phyloP scores from a whole-genome alignment of 352 stramenopile genomes.

The Phytophthora cactorum region DNA sequence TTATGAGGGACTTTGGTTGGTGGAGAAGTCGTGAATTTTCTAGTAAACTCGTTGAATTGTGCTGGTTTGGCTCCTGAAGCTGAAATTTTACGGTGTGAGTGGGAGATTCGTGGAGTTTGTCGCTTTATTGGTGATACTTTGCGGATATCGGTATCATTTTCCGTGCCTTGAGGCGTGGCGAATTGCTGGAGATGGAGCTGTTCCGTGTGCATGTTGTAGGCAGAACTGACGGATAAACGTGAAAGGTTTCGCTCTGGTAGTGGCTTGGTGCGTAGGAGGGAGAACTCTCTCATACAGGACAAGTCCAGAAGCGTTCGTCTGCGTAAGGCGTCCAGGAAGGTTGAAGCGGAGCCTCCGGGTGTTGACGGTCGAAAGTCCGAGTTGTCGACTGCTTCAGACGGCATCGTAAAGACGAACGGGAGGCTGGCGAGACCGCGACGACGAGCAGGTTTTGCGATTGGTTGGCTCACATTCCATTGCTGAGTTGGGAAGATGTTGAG shows the following conservation, averaged over 20 bases:
- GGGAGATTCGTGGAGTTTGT: conserved; percentile 14
- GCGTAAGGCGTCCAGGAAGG: conserved; percentile 44
- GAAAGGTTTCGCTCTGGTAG: conserved; percentile 48
- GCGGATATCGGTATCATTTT: neutral
- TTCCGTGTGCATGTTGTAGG: conserved; percentile 54
- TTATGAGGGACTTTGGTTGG: conserved; percentile 6
- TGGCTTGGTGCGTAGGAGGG: conserved; percentile 42
- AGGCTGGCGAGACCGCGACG: conserved; percentile 29
- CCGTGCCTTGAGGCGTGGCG: neutral
- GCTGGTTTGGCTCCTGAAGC: neutral
- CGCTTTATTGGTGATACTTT: conserved; percentile 16
- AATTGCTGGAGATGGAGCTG: conserved; percentile 51
- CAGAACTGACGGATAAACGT: conserved; percentile 41
- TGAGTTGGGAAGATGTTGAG: conserved; percentile 30
- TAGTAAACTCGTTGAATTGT: neutral
- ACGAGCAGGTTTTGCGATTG: conserved; percentile 1
- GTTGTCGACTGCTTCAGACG: conserved; percentile 14
- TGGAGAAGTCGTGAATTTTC: neutral
- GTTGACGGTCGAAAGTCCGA: conserved; percentile 1
- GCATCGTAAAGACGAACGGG: conserved; percentile 28
- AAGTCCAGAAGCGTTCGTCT: conserved; percentile 56
- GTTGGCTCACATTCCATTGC: conserved; percentile 6
- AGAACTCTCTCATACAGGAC: conserved; percentile 62
- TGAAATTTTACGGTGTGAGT: conserved; percentile 19
- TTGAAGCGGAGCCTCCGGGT: conserved; percentile 7